These are phyloP conservation scores for Glycyrrhiza uralensis DNA, from an alignment of 306 rosid species.

Conservation along the genomic window DNA sequence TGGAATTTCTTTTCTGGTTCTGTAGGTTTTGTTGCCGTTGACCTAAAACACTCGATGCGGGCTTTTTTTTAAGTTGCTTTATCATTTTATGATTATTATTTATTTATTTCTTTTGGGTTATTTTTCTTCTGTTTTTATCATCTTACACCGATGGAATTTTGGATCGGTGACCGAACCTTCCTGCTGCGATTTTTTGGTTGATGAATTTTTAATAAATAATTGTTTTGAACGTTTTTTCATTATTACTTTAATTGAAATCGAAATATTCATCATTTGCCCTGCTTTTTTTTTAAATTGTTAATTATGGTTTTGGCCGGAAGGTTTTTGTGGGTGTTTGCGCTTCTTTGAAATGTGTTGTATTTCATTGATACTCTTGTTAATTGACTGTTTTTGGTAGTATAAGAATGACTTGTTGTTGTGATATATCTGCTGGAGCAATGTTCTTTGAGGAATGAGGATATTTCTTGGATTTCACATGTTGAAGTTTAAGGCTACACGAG, in stretches of 20 bases:
- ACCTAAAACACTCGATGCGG: not conserved
- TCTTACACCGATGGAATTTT: not conserved
- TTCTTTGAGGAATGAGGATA: not conserved
- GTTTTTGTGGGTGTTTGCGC: not conserved
- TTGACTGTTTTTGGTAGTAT: not conserved
- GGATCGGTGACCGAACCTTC: constrained; percentile 3
- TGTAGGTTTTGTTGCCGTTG: constrained; percentile 25
- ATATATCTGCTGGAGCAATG: not conserved
- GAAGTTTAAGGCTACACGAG: not conserved
- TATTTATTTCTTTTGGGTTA: no score
- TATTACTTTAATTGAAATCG: not conserved
- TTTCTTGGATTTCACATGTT: not conserved
- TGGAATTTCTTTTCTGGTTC: not conserved
- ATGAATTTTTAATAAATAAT: not conserved
- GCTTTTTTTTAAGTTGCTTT: not conserved
- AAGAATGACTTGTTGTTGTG: not conserved
- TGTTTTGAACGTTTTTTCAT: not conserved
- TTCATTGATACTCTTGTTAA: not conserved
- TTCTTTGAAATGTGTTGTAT: not conserved
- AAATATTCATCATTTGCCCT: not conserved
- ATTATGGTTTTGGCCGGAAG: not conserved
- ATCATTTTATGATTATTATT: not conserved
- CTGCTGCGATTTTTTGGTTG: not conserved
- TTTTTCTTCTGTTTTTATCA: not conserved
- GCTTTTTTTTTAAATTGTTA: not conserved